A percentile compares a stretch with the other conserved stretches of the same genome.
These are phyloP conservation scores for Boletus sensibilis DNA, from an alignment of 768 basidiomycete species.

Conservation along the genomic window DNA sequence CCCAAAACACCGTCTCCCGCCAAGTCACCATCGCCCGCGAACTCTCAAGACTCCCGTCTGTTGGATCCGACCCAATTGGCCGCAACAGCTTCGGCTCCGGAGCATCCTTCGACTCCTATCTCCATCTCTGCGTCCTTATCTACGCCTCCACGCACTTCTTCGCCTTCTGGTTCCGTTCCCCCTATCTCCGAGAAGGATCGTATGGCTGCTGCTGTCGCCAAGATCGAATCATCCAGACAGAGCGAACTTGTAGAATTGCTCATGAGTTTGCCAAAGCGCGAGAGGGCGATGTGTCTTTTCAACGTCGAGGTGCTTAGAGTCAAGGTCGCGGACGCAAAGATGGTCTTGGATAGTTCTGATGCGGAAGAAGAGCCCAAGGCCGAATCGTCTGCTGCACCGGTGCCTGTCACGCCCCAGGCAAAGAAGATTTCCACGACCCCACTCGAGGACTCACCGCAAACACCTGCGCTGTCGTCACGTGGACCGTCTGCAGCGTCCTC, in stretches of 20 bases:
- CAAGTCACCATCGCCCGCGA: slow-evolving; percentile 53
- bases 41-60: slow-evolving; percentile 70
- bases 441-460: slow-evolving; percentile 58
- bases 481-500: slow-evolving; percentile 72
- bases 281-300: slow-evolving; percentile 89
- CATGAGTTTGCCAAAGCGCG: slow-evolving; percentile 84
- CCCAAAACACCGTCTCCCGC: slow-evolving; percentile 42
- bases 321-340: slow-evolving; percentile 81
- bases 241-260: slow-evolving; percentile 72
- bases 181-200: slow-evolving; percentile 73
- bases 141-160: slow-evolving; percentile 81
- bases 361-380: slow-evolving; percentile 44
- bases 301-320: slow-evolving; percentile 73
- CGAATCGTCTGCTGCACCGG: slow-evolving; percentile 33
- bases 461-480: slow-evolving; percentile 73
- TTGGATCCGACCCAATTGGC: slow-evolving; percentile 60
- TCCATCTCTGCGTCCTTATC: slow-evolving; percentile 74
- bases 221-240: slow-evolving; percentile 59
- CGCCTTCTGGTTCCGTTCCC: slow-evolving; percentile 62
- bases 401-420: slow-evolving; percentile 59
- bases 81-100: slow-evolving; percentile 85
- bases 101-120: slow-evolving; percentile 84
- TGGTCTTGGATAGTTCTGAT: slow-evolving; percentile 74
- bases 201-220: slow-evolving; percentile 62
- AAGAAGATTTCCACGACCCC: slow-evolving; percentile 47